Percentiles rank a stretch among this genome's conserved stretches.
Conservation (phyloP, 176 grass and related monocot species). For the Phoenix dactylifera region DNA sequence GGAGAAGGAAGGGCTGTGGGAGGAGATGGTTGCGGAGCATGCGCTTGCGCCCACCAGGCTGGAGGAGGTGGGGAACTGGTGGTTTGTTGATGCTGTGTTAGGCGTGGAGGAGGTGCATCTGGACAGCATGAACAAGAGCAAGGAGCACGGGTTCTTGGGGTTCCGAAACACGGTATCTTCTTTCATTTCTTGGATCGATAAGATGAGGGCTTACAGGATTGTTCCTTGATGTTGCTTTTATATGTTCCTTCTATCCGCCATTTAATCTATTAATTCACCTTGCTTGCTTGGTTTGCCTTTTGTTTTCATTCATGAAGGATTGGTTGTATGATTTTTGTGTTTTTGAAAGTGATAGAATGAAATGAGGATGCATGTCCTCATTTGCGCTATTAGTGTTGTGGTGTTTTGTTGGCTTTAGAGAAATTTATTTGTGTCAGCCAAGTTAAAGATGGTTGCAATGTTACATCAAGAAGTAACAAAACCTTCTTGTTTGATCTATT, state of each 20-base stretch:
- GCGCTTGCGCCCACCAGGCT: conserved; percentile 9
- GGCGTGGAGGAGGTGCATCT: conserved; percentile 6
- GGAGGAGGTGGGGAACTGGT: conserved; percentile 4
- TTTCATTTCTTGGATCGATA: conserved; percentile 14
- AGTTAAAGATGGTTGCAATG: too few species aligned
- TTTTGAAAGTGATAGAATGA: too few species aligned
- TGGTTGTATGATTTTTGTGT: too few species aligned
- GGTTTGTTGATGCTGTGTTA: not conserved
- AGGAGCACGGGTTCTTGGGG: conserved; percentile 15
- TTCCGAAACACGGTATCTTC: conserved; percentile 15
- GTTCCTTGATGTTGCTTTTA: conserved; percentile 8
- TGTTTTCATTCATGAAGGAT: too few species aligned
- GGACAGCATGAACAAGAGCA: conserved; percentile 22
- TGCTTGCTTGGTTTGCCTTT: too few species aligned
- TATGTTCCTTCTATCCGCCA: not conserved
- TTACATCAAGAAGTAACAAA: too few species aligned
- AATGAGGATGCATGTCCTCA: too few species aligned
- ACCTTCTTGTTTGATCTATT: too few species aligned
- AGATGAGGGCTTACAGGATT: conserved; percentile 14
- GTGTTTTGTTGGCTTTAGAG: too few species aligned
- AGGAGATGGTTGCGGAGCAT: conserved; percentile 13
- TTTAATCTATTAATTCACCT: too few species aligned
- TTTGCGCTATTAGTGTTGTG: too few species aligned
- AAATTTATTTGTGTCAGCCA: too few species aligned
- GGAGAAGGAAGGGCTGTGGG: conserved; percentile 14